phyloP scores from a whole-genome alignment of 495 filamentous ascomycete genomes.

The Lophiotrema nucula region DNA sequence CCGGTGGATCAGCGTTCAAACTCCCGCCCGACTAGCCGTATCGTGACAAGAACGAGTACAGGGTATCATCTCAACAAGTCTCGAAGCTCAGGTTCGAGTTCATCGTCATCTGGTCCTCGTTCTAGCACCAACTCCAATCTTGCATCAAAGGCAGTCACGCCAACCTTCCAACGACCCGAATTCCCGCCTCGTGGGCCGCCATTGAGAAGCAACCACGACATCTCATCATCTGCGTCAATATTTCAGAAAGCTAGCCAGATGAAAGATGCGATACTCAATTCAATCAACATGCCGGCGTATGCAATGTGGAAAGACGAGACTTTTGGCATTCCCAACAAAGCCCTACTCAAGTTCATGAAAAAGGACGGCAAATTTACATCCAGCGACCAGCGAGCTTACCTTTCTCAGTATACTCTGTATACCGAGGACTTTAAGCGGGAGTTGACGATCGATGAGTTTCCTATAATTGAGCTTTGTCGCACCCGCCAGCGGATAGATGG shows the following conservation, averaged over 20 bases:
- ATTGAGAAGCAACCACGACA: conserved; percentile 39
- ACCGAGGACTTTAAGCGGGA: conserved; percentile 60
- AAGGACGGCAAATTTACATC: conserved; percentile 44
- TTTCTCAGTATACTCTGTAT: conserved; percentile 56
- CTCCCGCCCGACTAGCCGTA: conserved; percentile 29
- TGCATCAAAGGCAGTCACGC: conserved; percentile 10
- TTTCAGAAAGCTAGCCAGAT: conserved; percentile 64
- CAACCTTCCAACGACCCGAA: conserved; percentile 38
- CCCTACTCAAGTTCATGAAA: conserved; percentile 51
- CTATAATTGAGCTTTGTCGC: conserved; percentile 56
- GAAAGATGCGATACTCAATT: conserved; percentile 70
- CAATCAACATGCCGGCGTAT: conserved; percentile 64
- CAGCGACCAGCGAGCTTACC: conserved; percentile 53
- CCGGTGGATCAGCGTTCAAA: conserved; percentile 26
- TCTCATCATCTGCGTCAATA: conserved; percentile 54
- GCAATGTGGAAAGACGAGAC: conserved; percentile 70
- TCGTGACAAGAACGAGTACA: conserved; percentile 31
- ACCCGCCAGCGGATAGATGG: conserved; percentile 55
- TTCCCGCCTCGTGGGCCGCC: conserved; percentile 60
- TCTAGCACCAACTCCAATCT: conserved; percentile 15
- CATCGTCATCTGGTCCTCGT: conserved; percentile 33
- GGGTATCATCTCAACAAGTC: conserved; percentile 22
- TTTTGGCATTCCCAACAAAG: conserved; percentile 63
- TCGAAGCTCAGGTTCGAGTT: conserved; percentile 24
- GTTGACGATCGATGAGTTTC: conserved; percentile 57